Evolutionary conservation across 306 rosid genomes (phyloP), one percentile per base, ranked within the genome.

Genomic region (Crataegus laevigata): DNA sequence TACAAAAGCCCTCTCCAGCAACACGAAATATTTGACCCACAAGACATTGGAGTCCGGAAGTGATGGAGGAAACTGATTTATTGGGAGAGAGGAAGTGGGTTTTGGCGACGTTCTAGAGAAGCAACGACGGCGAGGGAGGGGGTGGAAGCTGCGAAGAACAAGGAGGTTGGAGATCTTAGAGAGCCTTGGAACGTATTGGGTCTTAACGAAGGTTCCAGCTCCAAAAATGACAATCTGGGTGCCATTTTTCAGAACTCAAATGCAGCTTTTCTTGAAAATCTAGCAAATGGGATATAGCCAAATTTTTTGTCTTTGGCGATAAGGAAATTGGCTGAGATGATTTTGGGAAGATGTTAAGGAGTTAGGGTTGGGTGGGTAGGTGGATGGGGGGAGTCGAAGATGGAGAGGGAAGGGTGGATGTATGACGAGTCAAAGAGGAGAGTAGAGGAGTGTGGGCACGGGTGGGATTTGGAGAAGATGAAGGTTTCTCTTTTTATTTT

Each of bases 111-210:
- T 91, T 68, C 55, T 68, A 54, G 96, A 73, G 81, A 94, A 91
- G 75, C 97, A 94, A 1, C 98, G 74, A 6, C 96, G 97, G 80
- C 96, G 96, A 19, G 98, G 98, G 77, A 91, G 98, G 0, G 98
- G 98, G 79, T 91, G 98, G 79, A 96, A 94, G 24, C 98, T 96
- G 11, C 89, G 91, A 40, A 94, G 85, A 13, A 14, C 1, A 68
- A 94, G 70, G 73, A 91, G 94, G 77, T 88, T 45, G 8, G 91
- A 82, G 88, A 94, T 89, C 89, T 94, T 93, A 10, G 91, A 81
- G 75, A 91, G 91, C 79, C 96, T 86, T 0, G 98, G 98, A 82
- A 94, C 75, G 88, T 91, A 94, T 78, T 91, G 97, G 77, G 57
- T 82, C 89, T 68, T 88, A 59, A 94, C 96, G 34, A 94, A 91